These are phyloP conservation scores for Neohortaea acidophila DNA, from an alignment of 495 filamentous ascomycete species.

Conservation along the genomic window DNA sequence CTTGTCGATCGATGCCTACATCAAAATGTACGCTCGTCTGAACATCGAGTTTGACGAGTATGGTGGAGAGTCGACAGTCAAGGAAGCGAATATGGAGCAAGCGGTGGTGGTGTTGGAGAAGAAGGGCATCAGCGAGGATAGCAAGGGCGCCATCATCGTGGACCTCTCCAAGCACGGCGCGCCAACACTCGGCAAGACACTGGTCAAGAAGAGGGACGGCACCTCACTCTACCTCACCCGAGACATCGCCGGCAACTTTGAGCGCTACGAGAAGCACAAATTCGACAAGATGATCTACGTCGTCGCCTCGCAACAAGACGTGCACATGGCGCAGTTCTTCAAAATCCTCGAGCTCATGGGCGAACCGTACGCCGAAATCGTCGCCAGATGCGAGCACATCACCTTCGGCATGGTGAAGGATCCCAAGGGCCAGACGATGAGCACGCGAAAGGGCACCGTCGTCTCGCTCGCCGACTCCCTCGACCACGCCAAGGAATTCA, in stretches of 20 bases:
- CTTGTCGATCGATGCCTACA: conserved; percentile 74
- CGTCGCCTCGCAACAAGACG: conserved; percentile 52
- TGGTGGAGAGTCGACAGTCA: conserved; percentile 85
- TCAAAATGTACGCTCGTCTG: conserved; percentile 62
- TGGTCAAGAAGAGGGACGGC: conserved; percentile 54
- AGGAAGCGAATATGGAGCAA: conserved; percentile 62
- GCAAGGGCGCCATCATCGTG: conserved; percentile 76
- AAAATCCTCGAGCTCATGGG: conserved; percentile 57
- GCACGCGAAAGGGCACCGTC: conserved; percentile 51
- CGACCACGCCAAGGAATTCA: conserved; percentile 46
- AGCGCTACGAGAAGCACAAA: conserved; percentile 46
- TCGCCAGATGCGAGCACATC: conserved; percentile 50
- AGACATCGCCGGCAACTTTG: conserved; percentile 52
- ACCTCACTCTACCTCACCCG: conserved; percentile 56
- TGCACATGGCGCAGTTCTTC: conserved; percentile 59
- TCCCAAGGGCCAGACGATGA: conserved; percentile 33
- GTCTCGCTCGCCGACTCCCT: conserved; percentile 59
- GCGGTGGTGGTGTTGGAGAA: conserved; percentile 51
- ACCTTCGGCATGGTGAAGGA: conserved; percentile 60
- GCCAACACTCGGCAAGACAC: conserved; percentile 53
- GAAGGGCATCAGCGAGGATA: conserved; percentile 59
- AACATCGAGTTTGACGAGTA: conserved; percentile 94
- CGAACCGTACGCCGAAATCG: conserved; percentile 37
- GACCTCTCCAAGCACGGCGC: conserved; percentile 63
- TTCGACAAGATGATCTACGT: conserved; percentile 72